These are phyloP conservation scores for Colletotrichum somersetense DNA, from an alignment of 2,329 filamentous ascomycete species.

Conservation along the genomic window DNA sequence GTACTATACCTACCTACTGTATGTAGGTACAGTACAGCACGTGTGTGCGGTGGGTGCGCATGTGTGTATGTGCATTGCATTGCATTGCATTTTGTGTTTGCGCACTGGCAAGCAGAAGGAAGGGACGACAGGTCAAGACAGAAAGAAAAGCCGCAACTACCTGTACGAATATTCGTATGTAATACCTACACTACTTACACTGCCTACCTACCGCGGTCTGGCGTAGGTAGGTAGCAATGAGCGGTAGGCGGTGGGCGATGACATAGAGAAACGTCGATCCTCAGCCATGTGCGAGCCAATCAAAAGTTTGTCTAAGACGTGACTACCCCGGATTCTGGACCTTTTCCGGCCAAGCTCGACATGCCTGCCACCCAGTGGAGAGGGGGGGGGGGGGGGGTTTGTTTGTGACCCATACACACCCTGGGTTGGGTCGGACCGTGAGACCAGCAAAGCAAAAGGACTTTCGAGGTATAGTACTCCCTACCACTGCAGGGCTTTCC, in stretches of 20 bases:
- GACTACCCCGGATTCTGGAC: conserved; percentile 40
- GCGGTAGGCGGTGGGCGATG: conserved; percentile 38
- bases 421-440: not conserved
- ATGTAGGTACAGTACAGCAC: too few species aligned
- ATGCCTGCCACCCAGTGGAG: conserved; percentile 6
- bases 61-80: not conserved
- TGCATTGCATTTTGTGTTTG: not conserved
- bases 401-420: too few species aligned
- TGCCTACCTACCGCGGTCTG: not conserved
- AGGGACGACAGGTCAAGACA: not conserved
- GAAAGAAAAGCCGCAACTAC: not conserved
- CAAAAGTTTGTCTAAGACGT: conserved; percentile 6
- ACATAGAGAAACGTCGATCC: conserved; percentile 38
- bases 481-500: not conserved
- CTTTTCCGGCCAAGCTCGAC: conserved; percentile 29
- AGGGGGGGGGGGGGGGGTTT: too few species aligned
- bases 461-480: not conserved
- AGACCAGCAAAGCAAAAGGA: not conserved
- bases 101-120: not conserved
- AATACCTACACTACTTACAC: too few species aligned
- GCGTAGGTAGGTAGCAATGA: not conserved
- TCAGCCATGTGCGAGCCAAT: conserved; percentile 24
- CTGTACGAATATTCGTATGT: too few species aligned
- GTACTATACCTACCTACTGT: too few species aligned
- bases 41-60: not conserved